Percentiles rank a stretch among this genome's conserved stretches.
Evolutionary conservation across 371 early-diverging fungal species (phyloP).

Genomic region (Syncephalastrum racemosum): DNA sequence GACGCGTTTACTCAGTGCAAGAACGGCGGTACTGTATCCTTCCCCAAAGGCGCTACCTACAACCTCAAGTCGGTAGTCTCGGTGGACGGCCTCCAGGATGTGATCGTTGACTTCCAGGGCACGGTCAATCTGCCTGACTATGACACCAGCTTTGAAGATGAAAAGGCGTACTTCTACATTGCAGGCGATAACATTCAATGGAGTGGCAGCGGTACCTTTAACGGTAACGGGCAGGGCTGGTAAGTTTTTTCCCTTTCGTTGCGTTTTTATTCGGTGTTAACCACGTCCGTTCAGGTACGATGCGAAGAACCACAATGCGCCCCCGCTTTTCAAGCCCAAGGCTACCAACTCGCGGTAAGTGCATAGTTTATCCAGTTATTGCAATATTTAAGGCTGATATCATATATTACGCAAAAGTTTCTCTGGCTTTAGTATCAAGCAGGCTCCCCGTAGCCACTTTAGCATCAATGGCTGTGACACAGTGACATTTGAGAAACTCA

Average conservation of each 20-base stretch:
- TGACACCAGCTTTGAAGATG: slow-evolving; percentile 25
- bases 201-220: slow-evolving; percentile 20
- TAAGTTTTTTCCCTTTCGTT: slow-evolving; percentile 3
- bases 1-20: slow-evolving; percentile 33
- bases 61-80: slow-evolving; percentile 23
- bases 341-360: slow-evolving; percentile 21
- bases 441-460: slow-evolving; percentile 35
- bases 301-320: slow-evolving; percentile 27
- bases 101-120: slow-evolving; percentile 29
- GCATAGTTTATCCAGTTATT: too few species aligned
- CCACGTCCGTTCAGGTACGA: slow-evolving; percentile 12
- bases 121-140: slow-evolving; percentile 27
- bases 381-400: too few species aligned
- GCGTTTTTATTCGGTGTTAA: background rate
- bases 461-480: slow-evolving; percentile 25
- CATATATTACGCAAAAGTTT: too few species aligned
- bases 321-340: slow-evolving; percentile 32
- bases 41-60: slow-evolving; percentile 27
- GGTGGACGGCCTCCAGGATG: slow-evolving; percentile 20
- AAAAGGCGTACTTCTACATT: slow-evolving; percentile 25
- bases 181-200: slow-evolving; percentile 30
- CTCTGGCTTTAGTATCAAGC: slow-evolving; percentile 25
- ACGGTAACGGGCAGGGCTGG: slow-evolving; percentile 40
- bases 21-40: slow-evolving; percentile 31
- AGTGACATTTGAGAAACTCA: slow-evolving; percentile 21